Evolutionary conservation across 139 green algal genomes (phyloP), one percentile per base, ranked within the genome.

Genomic region (Haematococcus lacustris): DNA sequence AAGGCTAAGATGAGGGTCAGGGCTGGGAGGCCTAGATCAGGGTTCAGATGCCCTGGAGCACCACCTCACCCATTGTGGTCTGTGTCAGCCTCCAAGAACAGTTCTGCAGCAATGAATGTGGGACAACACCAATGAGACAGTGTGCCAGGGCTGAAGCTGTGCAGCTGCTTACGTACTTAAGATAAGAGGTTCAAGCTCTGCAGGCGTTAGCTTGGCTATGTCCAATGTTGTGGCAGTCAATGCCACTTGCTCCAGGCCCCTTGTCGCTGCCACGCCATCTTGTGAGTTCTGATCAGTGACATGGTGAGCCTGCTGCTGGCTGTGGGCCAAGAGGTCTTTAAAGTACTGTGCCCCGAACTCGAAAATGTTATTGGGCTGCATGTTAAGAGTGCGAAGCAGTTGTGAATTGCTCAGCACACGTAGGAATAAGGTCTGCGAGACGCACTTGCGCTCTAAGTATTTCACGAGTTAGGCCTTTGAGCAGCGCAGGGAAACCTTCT

Each of bases 281-380:
- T 70, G 25, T 70, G 38, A 23, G 4, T 40, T 38, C 35, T 13
- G 37, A 51, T 23, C 60, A n/a, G n/a, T 40, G 60, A 66, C n/a
- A 13, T 53, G 43, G 9, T 28, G 43, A 17, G 43, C 9, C 43
- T 28, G 9, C 43, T 9, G 43, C 63, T 69, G n/a, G 5, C 21
- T 26, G 28, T 74, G 51, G 37, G 60, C 74, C 66, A 81, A 47
- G 34, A 82, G 67, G 21, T 87, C 82, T 17, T 74, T 60, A 64
- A 92, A 92, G 79, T 90, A 92, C 1, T 71, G 68, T 30, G 88
- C 84, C 0, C 86, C 88, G 68, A 90, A 93, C 51, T 88, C 81
- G 71, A 90, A 93, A 1, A 93, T 86, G 73, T 91, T 88, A 3
- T 85, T 78, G 7, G 86, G 86, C 86, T 93, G 84, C 77, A 71